These are phyloP conservation scores for Globisporangium uncinulatum DNA, from an alignment of 352 stramenopile species.

Conservation along the genomic window DNA sequence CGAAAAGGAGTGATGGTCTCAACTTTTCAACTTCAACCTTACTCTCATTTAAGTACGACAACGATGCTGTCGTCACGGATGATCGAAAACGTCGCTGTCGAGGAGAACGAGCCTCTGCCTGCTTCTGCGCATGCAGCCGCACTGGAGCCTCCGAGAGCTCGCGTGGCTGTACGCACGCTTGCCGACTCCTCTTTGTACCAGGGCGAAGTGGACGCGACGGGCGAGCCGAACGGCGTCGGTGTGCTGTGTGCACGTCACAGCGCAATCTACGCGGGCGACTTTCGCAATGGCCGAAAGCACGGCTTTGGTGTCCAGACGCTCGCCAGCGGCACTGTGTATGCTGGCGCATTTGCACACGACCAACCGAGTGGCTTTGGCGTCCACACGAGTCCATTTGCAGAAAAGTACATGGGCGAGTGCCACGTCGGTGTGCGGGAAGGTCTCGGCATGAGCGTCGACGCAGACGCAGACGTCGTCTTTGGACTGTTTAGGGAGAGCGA, in stretches of 20 bases:
- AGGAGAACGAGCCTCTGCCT: background rate
- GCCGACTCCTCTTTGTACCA: slow-evolving; percentile 24
- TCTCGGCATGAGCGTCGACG: slow-evolving; percentile 27
- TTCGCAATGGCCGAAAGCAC: slow-evolving; percentile 27
- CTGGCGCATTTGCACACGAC: slow-evolving; percentile 25
- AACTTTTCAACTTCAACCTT: slow-evolving; percentile 1
- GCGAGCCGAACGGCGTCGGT: slow-evolving; percentile 26
- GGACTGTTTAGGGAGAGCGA: slow-evolving; percentile 22
- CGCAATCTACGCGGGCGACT: slow-evolving; percentile 27
- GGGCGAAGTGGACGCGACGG: slow-evolving; percentile 24
- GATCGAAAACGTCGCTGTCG: background rate
- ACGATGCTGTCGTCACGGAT: background rate
- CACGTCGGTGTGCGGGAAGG: slow-evolving; percentile 29
- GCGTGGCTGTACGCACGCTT: slow-evolving; percentile 18
- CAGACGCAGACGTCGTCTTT: slow-evolving; percentile 18
- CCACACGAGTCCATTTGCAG: slow-evolving; percentile 32
- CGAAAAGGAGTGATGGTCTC: slow-evolving; percentile 1
- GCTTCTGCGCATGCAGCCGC: background rate
- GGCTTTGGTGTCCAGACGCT: slow-evolving; percentile 36
- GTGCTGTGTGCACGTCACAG: slow-evolving; percentile 31
- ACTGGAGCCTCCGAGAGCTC: background rate
- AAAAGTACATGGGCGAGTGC: slow-evolving; percentile 43
- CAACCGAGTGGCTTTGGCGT: slow-evolving; percentile 32
- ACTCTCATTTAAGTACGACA: background rate
- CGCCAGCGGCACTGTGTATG: slow-evolving; percentile 33